phyloP scores from a whole-genome alignment of 805 yeast species.

The Candida bentonensis region DNA sequence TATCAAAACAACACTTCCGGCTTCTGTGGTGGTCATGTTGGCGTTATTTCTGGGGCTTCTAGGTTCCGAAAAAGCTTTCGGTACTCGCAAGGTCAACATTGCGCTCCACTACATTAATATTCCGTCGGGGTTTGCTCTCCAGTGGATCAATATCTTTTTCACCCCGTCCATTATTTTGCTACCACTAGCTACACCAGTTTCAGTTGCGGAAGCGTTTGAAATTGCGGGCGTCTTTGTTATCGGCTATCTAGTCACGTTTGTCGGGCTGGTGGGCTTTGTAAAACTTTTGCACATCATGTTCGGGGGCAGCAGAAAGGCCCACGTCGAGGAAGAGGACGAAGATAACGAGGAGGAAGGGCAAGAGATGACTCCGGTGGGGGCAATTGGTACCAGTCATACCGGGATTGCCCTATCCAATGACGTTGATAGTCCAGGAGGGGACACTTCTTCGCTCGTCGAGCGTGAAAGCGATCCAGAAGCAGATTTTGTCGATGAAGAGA shows the following conservation, averaged over 20 bases:
- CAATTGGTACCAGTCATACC: too few relatives aligned
- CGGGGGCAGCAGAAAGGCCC: too few relatives aligned
- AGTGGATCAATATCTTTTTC: conserved; percentile 71
- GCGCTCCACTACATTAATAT: conserved; percentile 31
- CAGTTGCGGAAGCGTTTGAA: conserved; percentile 53
- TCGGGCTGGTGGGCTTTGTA: conserved; percentile 35
- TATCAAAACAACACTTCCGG: conserved; percentile 41
- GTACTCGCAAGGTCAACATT: conserved; percentile 20
- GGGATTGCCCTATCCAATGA: too few relatives aligned
- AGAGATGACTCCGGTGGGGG: too few relatives aligned
- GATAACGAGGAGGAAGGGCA: too few relatives aligned
- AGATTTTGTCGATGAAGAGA: too few relatives aligned
- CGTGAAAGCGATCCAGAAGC: too few relatives aligned
- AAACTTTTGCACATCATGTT: too few relatives aligned
- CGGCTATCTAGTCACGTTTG: conserved; percentile 44
- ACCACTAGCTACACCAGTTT: conserved; percentile 52
- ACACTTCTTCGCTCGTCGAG: too few relatives aligned
- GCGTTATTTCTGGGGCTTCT: conserved; percentile 36
- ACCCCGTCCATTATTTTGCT: conserved; percentile 63
- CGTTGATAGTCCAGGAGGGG: too few relatives aligned
- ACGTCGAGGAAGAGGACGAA: too few relatives aligned
- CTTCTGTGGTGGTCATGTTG: conserved; percentile 60
- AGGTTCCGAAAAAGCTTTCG: conserved; percentile 24
- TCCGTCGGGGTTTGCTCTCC: conserved; percentile 52
- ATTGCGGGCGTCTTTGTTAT: conserved; percentile 61